Base-by-base conservation (phyloP, 2,329 filamentous ascomycete genomes). In the Dactylella cylindrospora region DNA sequence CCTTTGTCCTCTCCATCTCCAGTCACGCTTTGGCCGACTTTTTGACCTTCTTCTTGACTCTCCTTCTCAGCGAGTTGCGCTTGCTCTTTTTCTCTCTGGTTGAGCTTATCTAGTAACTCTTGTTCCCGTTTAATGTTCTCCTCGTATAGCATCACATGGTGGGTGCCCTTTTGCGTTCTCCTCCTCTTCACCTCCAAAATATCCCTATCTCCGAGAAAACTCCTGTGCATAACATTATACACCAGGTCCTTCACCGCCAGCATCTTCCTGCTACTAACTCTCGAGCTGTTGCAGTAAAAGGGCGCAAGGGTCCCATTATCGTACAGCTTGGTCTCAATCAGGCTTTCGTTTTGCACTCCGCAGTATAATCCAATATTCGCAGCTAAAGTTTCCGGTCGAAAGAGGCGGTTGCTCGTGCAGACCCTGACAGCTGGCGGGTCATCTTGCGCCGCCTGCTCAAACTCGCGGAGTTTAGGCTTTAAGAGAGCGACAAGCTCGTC, bases 151-250 rank as follows among this genome's bases (percentile, higher is more conserved):
- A n/a, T n/a, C n/a, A n/a, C n/a, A n/a, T n/a, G n/a, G n/a, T n/a
- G n/a, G n/a, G 5, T 7, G 15, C 15, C 15, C n/a, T 20, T 12
- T 29, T 12, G 2, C 4, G 32, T 32, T 15, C 44, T 20, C 10
- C 36, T 43, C 23, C 39, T 40, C 22, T 44, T 32, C 12, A 50
- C 29, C 25, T 57, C 44, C 38, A 49, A 49, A n/a, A 57, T 13
- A 22, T 57, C 52, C 3, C 13, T 19, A 19, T 57, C 52, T 5
- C 44, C 52, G 17, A 49, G 50, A 7, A 50, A 33, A 3, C 44
- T 49, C 22, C 52, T 28, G 17, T 57, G 52, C 52, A 57, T 57
- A 2, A 57, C 52, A 20, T 57, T 57, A 20, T 57, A 57, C 6
- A 50, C 52, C 26, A 57, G 9, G 44, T 57, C 52, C 23, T 57